phyloP scores from a whole-genome alignment of 2,329 filamentous ascomycete genomes.

The Trichoderma endophyticum region DNA sequence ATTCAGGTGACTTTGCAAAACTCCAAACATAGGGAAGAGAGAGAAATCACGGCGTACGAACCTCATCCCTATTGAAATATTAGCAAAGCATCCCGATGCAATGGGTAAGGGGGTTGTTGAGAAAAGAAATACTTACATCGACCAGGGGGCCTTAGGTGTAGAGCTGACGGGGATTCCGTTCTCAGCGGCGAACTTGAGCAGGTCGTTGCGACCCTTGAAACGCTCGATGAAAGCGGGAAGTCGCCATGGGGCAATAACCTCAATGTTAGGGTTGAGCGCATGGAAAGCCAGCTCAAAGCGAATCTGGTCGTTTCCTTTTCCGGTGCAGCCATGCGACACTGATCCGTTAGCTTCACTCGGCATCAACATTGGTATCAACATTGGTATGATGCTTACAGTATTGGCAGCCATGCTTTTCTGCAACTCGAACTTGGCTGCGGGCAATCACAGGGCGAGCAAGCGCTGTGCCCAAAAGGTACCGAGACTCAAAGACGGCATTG shows the following conservation, averaged over 20 bases:
- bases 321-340: neutral
- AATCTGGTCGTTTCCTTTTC: neutral
- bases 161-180: slow-evolving; percentile 61
- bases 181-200: slow-evolving; percentile 66
- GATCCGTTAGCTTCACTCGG: neutral
- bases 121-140: neutral
- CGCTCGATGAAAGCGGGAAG: slow-evolving; percentile 57
- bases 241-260: slow-evolving; percentile 71
- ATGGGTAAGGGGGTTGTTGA: slow-evolving; percentile 37
- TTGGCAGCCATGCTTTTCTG: slow-evolving; percentile 37
- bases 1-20: neutral
- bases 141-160: neutral
- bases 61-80: slow-evolving; percentile 17
- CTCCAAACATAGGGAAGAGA: neutral
- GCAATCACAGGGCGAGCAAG: slow-evolving; percentile 58
- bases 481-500: slow-evolving; percentile 61
- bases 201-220: slow-evolving; percentile 59
- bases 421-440: slow-evolving; percentile 42
- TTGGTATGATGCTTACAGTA: slow-evolving; percentile 24
- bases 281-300: slow-evolving; percentile 24
- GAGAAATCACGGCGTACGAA: neutral
- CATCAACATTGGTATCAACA: slow-evolving; percentile 20
- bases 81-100: neutral
- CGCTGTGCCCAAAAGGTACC: slow-evolving; percentile 46
- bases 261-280: slow-evolving; percentile 57